phyloP scores from a whole-genome alignment of 108 stramenopile genomes.

The Skeletonema costatum region DNA sequence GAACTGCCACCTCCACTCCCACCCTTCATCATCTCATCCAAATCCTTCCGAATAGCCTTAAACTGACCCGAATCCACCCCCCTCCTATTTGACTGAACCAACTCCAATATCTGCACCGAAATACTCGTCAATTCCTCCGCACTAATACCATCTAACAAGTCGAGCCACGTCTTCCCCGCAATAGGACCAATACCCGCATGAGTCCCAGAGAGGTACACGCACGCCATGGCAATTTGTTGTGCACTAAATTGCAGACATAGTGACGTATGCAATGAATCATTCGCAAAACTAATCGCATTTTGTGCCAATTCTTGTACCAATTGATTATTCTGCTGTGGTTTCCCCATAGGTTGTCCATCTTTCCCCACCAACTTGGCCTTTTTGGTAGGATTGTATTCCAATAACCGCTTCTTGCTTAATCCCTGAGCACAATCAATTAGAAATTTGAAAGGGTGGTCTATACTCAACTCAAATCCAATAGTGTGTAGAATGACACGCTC shows the following conservation, averaged over 20 bases:
- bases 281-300: conserved; percentile 86
- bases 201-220: conserved; percentile 70
- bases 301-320: conserved; percentile 76
- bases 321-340: conserved; percentile 37
- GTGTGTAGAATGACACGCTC: conserved; percentile 90
- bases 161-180: conserved; percentile 56
- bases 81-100: conserved; percentile 25
- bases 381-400: conserved; percentile 49
- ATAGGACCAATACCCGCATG: conserved; percentile 59
- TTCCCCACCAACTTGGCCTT: neutral
- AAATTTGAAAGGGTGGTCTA: conserved; percentile 88
- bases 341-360: neutral
- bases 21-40: conserved; percentile 26
- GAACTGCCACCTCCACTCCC: neutral
- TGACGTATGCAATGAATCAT: conserved; percentile 84
- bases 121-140: conserved; percentile 30
- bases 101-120: conserved; percentile 34
- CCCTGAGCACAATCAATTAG: conserved; percentile 70
- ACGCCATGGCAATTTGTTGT: conserved; percentile 66
- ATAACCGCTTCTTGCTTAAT: conserved; percentile 50
- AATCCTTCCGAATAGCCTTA: conserved; percentile 34
- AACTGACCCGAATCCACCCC: conserved; percentile 28
- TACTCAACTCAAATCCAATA: conserved; percentile 85
- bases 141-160: conserved; percentile 49
- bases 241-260: conserved; percentile 79